These are phyloP conservation scores for Eruca vesicaria DNA, from an alignment of 441 rosid genomes.

Conservation along the genomic window DNA sequence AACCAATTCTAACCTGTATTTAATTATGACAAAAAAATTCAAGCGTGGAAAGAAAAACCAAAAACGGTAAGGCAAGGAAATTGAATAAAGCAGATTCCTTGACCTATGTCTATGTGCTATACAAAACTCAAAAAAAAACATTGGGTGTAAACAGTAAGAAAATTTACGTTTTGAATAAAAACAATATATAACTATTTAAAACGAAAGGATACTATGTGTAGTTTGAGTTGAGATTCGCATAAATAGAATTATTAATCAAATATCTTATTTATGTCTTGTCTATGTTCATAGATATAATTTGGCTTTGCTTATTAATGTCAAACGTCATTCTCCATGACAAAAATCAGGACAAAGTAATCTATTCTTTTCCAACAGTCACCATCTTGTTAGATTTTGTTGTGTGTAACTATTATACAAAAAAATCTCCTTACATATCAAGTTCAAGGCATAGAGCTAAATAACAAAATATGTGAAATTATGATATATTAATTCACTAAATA, in stretches of 20 bases:
- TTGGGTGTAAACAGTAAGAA: too few relatives aligned
- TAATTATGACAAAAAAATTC: background rate
- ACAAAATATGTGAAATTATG: background rate
- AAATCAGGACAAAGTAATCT: slow-evolving; percentile 6
- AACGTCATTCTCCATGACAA: slow-evolving; percentile 18
- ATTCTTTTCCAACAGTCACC: slow-evolving; percentile 1
- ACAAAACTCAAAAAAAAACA: background rate
- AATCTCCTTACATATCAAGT: background rate
- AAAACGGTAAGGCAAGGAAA: background rate
- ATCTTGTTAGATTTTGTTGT: slow-evolving; percentile 24
- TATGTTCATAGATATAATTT: slow-evolving; percentile 13
- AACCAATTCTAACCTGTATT: background rate
- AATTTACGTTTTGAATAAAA: too few relatives aligned
- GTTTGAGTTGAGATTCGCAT: too few relatives aligned
- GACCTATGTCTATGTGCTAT: slow-evolving; percentile 9
- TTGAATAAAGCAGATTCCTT: slow-evolving; percentile 18
- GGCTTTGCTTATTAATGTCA: slow-evolving; percentile 17
- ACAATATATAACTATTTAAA: too few relatives aligned
- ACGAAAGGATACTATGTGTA: too few relatives aligned
- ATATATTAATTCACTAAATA: background rate
- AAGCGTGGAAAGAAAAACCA: background rate
- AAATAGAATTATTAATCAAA: too few relatives aligned
- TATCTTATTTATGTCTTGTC: background rate
- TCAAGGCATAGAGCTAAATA: background rate
- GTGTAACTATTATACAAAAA: slow-evolving; percentile 1